Evolutionary conservation across 805 yeast genomes (phyloP).

Genomic region (Scheffersomyces stipitis): DNA sequence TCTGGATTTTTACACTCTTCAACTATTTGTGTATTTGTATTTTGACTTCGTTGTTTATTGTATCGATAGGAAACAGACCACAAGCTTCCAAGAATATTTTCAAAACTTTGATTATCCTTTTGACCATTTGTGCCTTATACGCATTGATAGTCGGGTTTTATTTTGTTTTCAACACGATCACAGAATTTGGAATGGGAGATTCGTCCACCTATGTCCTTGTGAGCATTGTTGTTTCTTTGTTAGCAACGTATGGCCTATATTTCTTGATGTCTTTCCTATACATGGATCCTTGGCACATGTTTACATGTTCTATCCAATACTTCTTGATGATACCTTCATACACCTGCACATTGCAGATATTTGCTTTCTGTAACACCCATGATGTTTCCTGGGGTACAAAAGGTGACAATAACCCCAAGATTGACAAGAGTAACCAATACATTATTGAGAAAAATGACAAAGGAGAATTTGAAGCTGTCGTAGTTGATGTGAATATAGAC

Average conservation of each 20-base stretch:
- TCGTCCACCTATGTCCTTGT: conserved; percentile 53
- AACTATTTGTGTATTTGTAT: conserved; percentile 82
- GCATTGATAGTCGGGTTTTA: conserved; percentile 80
- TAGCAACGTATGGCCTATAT: conserved; percentile 91
- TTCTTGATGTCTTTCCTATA: conserved; percentile 78
- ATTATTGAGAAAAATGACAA: conserved; percentile 76
- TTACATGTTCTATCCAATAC: conserved; percentile 86
- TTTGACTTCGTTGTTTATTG: conserved; percentile 82
- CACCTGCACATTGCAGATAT: conserved; percentile 88
- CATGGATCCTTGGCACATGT: conserved; percentile 94
- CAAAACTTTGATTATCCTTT: conserved; percentile 64
- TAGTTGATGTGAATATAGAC: conserved; percentile 81
- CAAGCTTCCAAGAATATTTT: conserved; percentile 89
- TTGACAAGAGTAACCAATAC: conserved; percentile 73
- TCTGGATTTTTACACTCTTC: conserved; percentile 78
- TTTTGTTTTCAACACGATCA: conserved; percentile 62
- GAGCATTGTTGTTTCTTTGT: conserved; percentile 78
- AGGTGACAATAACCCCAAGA: conserved; percentile 75
- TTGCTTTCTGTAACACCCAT: conserved; percentile 96
- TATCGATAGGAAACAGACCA: conserved; percentile 96
- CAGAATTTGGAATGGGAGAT: conserved; percentile 40
- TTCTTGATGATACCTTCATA: conserved; percentile 88
- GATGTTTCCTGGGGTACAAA: conserved; percentile 99
- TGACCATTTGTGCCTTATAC: conserved; percentile 78
- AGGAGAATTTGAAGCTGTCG: conserved; percentile 78